Conservation (phyloP, 495 filamentous ascomycete species). For the Talaromyces nanjingensis region DNA sequence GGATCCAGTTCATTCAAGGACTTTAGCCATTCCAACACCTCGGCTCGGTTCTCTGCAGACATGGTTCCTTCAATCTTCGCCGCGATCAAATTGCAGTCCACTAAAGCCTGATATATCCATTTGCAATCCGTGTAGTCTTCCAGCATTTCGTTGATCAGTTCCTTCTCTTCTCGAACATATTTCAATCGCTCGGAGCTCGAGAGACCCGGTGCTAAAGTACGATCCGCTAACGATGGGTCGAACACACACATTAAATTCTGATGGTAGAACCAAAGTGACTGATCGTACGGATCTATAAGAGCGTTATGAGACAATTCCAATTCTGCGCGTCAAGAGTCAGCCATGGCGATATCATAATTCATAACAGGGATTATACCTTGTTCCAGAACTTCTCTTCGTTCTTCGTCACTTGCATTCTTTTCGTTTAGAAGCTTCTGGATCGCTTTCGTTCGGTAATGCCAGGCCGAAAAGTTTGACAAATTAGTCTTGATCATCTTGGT, state of each 20-base stretch:
- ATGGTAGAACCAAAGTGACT: slow-evolving; percentile 95
- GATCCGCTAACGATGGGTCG: slow-evolving; percentile 39
- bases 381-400: slow-evolving; percentile 63
- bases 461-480: slow-evolving; percentile 93
- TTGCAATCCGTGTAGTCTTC: slow-evolving; percentile 70
- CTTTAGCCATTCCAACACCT: slow-evolving; percentile 53
- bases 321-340: slow-evolving; percentile 40
- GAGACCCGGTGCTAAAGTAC: slow-evolving; percentile 57
- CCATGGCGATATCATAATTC: slow-evolving; percentile 3
- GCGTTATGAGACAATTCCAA: slow-evolving; percentile 66
- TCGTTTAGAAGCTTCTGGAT: slow-evolving; percentile 70
- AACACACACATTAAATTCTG: slow-evolving; percentile 66
- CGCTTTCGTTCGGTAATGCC: slow-evolving; percentile 83
- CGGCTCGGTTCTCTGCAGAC: slow-evolving; percentile 32
- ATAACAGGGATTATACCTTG: slow-evolving; percentile 43
- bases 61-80: slow-evolving; percentile 28
- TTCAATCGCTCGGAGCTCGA: slow-evolving; percentile 52
- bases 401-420: slow-evolving; percentile 51
- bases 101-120: slow-evolving; percentile 72
- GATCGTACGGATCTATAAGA: slow-evolving; percentile 83
- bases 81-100: slow-evolving; percentile 46
- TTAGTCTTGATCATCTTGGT: slow-evolving; percentile 75
- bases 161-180: slow-evolving; percentile 63
- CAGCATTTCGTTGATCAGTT: slow-evolving; percentile 62
- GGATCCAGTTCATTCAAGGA: slow-evolving; percentile 63